Conservation (phyloP, 2,329 filamentous ascomycete genomes). For the Penicillium palitans region DNA sequence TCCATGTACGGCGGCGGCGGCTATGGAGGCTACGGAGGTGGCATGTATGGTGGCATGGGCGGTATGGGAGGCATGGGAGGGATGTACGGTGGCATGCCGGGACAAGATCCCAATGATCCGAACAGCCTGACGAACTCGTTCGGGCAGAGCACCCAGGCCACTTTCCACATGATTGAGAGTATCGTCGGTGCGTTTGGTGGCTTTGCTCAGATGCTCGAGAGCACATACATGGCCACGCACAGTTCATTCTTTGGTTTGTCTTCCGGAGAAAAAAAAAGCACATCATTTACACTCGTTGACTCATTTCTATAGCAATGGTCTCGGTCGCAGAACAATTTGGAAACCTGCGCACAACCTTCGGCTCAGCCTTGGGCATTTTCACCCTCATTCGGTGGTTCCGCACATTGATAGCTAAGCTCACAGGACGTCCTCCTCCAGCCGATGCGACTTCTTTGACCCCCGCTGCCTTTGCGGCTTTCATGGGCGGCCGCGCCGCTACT, state of each 20-base stretch:
- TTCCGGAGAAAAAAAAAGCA: not conserved
- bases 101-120: slow-evolving; percentile 74
- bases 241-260: slow-evolving; percentile 92
- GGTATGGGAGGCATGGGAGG: slow-evolving; percentile 50
- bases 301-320: slow-evolving; percentile 74
- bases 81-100: slow-evolving; percentile 54
- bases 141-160: slow-evolving; percentile 90
- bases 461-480: slow-evolving; percentile 85
- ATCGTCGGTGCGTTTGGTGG: slow-evolving; percentile 95
- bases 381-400: slow-evolving; percentile 93
- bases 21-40: slow-evolving; percentile 22
- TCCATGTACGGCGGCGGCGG: slow-evolving; percentile 37
- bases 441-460: slow-evolving; percentile 86
- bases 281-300: slow-evolving; percentile 18
- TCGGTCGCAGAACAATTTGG: slow-evolving; percentile 97
- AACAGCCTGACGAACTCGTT: slow-evolving; percentile 95
- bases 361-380: slow-evolving; percentile 92
- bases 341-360: slow-evolving; percentile 87
- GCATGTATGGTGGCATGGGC: slow-evolving; percentile 43
- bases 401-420: slow-evolving; percentile 86
- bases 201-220: slow-evolving; percentile 98
- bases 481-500: slow-evolving; percentile 60
- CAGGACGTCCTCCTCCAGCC: slow-evolving; percentile 83
- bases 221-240: slow-evolving; percentile 99
- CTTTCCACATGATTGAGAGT: slow-evolving; percentile 97